Evolutionary conservation across 306 rosid species (phyloP).

Genomic region (Prunus davidiana): DNA sequence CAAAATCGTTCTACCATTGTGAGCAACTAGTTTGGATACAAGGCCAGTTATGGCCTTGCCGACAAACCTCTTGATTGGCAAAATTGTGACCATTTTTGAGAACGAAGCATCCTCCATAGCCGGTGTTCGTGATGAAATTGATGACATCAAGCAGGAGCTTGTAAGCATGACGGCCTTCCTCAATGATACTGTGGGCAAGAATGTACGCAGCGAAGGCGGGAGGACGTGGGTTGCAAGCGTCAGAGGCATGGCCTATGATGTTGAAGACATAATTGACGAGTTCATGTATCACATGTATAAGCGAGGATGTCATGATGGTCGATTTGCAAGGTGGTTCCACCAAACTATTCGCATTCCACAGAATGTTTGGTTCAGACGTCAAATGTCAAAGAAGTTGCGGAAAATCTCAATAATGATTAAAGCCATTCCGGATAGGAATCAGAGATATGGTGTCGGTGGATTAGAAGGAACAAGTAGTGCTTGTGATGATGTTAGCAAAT

Average conservation of each 20-base stretch:
- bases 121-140: neutral
- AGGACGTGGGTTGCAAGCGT: neutral
- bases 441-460: neutral
- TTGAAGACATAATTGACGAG: slow-evolving; percentile 18
- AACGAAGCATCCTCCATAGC: neutral
- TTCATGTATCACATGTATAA: slow-evolving; percentile 3
- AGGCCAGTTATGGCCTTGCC: neutral
- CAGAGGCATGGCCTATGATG: neutral
- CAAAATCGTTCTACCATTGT: too few relatives aligned
- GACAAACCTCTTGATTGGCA: neutral
- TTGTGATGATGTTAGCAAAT: neutral
- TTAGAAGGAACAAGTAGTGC: neutral
- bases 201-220: neutral
- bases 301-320: neutral
- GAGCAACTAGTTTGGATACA: too few relatives aligned
- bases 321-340: neutral
- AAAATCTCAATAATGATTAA: neutral
- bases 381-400: neutral
- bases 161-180: slow-evolving; percentile 1
- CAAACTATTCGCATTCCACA: neutral
- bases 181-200: neutral
- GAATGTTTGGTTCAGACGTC: neutral
- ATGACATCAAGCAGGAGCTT: slow-evolving; percentile 10
- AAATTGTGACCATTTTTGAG: neutral
- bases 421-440: neutral